Evolutionary conservation across 2,329 filamentous ascomycete species (phyloP), one percentile per base, ranked within the genome.

Genomic region (Cephalotrichum gorgonifer): DNA sequence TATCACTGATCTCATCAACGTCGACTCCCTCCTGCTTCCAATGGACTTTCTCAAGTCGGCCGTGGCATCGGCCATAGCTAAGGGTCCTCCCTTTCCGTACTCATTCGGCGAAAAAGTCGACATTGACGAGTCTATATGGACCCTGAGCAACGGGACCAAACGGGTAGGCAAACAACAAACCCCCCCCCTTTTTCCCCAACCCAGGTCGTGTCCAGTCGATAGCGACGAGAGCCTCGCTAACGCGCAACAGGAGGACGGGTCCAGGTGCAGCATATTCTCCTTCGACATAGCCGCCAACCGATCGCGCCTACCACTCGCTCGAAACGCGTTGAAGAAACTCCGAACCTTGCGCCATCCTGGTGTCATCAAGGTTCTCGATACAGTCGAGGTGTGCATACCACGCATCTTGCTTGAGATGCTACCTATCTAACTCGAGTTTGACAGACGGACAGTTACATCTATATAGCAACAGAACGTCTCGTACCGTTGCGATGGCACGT

Each of bases 11-110:
- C n/a, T n/a, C n/a, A n/a, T n/a, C n/a, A n/a, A n/a, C n/a, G n/a
- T n/a, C n/a, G 6, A 15, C 25, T 14, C 42, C 42, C 15, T 15
- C 12, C 42, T 28, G 12, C 44, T 6, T 15, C 28, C 33, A n/a
- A 98, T 98, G 93, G 90, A 98, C 66, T 97, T 97, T 62, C 79
- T 98, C 62, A 97, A 97, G 70, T 97, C 90, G 53, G 93, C 93
- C 47, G 89, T 97, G 63, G 91, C 90, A 43, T 97, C 93, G 53
- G 91, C 90, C 57, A 97, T 98, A 60, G 88, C 93, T 43, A 93
- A 95, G 65, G 90, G 91, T 2, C 89, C 90, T 48, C 84, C 90
- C 6, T 95, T 96, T 62, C 89, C 89, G 4, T 97, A 95, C 64
- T 84, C 79, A 44, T 93, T 97, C 62, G 91, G 90, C 59, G 93